phyloP scores from a whole-genome alignment of 208 protist genomes.

The Wallacemonas rigidus region DNA sequence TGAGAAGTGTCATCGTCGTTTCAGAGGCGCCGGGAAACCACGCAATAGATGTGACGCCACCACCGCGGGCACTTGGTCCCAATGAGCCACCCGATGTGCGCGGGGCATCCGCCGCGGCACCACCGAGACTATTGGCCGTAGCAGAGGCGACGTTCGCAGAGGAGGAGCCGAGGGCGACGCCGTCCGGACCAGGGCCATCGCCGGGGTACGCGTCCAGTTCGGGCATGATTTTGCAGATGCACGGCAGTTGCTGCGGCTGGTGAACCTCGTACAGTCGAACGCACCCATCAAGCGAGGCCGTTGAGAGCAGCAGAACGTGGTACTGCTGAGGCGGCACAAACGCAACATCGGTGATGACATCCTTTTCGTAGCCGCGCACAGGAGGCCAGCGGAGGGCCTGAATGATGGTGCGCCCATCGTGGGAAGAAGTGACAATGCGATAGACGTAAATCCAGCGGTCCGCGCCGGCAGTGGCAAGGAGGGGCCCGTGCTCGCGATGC shows the following conservation, averaged over 20 bases:
- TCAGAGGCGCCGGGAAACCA: constrained; percentile 85
- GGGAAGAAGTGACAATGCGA: constrained; percentile 65
- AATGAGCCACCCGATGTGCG: background rate
- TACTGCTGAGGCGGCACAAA: constrained; percentile 86
- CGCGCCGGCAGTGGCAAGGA: constrained; percentile 79
- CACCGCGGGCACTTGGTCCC: constrained; percentile 14
- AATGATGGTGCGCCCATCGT: constrained; percentile 47
- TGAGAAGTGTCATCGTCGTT: constrained; percentile 78
- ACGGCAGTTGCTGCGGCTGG: constrained; percentile 66
- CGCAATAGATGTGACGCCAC: constrained; percentile 76
- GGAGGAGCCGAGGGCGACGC: background rate
- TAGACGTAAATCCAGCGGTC: constrained; percentile 90
- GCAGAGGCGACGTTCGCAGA: background rate
- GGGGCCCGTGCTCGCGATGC: constrained; percentile 77
- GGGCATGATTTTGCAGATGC: constrained; percentile 64
- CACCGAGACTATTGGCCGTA: background rate
- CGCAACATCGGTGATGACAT: constrained; percentile 88
- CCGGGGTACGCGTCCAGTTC: constrained; percentile 45
- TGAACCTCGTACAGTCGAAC: constrained; percentile 88
- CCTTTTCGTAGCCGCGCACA: constrained; percentile 83
- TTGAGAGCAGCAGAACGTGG: constrained; percentile 78
- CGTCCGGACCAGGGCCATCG: constrained; percentile 18
- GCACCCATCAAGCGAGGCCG: constrained; percentile 84
- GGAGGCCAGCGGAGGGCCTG: constrained; percentile 59
- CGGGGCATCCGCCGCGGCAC: background rate